Percentiles rank a stretch among this genome's conserved stretches.
phyloP scores from a whole-genome alignment of 805 yeast species.

The Saturnispora kantuleensis region DNA sequence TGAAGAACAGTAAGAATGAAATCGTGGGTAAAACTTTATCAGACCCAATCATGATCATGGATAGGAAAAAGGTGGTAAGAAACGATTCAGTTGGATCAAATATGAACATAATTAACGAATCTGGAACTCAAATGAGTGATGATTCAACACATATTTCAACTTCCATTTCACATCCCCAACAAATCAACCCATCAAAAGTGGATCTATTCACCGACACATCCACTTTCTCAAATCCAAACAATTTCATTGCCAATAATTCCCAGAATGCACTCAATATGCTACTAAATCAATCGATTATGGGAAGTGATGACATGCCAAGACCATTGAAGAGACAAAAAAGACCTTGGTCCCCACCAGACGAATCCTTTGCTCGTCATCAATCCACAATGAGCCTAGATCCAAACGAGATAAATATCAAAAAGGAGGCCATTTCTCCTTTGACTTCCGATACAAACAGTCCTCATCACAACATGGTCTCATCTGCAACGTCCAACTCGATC shows the following conservation, averaged over 20 bases:
- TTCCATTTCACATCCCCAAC: conserved; percentile 8
- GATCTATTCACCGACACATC: conserved; percentile 1
- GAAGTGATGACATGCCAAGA: conserved; percentile 12
- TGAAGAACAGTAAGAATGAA: conserved; percentile 50
- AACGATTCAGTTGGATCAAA: conserved; percentile 6
- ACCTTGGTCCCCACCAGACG: conserved; percentile 22
- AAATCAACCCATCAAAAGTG: not conserved
- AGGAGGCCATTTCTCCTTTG: conserved; percentile 24
- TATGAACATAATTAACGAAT: too few species aligned
- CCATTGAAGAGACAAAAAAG: conserved; percentile 26
- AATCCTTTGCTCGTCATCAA: conserved; percentile 7
- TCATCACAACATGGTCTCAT: conserved; percentile 22
- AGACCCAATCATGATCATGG: conserved; percentile 81
- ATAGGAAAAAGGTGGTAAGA: conserved; percentile 64
- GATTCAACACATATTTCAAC: not conserved
- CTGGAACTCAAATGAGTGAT: conserved; percentile 1
- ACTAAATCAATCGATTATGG: conserved; percentile 10
- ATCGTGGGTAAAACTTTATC: conserved; percentile 67
- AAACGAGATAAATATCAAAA: conserved; percentile 16
- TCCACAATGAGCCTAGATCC: conserved; percentile 20
- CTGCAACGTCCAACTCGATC: conserved; percentile 21
- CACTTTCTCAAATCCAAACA: conserved; percentile 3
- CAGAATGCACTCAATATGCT: conserved; percentile 8
- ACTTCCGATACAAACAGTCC: conserved; percentile 27
- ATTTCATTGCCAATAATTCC: conserved; percentile 6